Evolutionary conservation across 2,329 filamentous ascomycete species (phyloP), one percentile per base, ranked within the genome.

Genomic region (Cladosporium sp.): DNA sequence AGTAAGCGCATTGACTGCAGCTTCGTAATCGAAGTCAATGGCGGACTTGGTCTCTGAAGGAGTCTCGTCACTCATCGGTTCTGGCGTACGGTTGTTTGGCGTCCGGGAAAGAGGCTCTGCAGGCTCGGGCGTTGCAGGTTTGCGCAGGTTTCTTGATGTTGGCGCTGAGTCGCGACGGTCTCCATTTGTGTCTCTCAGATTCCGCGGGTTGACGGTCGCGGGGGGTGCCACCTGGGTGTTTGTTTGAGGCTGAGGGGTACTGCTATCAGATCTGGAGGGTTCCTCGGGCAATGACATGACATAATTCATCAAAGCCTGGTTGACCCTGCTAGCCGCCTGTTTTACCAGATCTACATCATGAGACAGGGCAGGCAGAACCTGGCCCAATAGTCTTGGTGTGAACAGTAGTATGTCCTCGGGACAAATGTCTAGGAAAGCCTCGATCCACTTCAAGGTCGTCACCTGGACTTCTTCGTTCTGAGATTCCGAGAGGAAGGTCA

Each of bases 391-490:
- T 65, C 91, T 90, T 20, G 95, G 95, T 0, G 96, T 94, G 71
- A 97, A 97, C 3, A 90, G 89, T 40, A 99, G 80, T 3, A 99
- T 95, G 68, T 99, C 94, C 70, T 97, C 94, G 0, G 94, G 93
- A 66, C 92, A 97, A 45, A 99, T 97, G 62, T 97, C 92, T 65
- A 99, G 88, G 71, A 99, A 97, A 59, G 89, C 89, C 64, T 97
- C 91, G 62, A 99, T 91, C 94, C 94, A 99, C 61, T 91, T 85
- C 25, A 99, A 79, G 3, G 92, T 91, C 54, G 96, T 95, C 37
- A 97, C 80, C 44, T 97, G 83, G 62, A 95, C 92, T 68, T 96
- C 90, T 71, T 97, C 91, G 70, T 97, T 92, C 87, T 70, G 64
- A 3, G 89, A 88, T 17, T 90, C 89, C 66, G 96, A 89, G 44